phyloP scores from a whole-genome alignment of 2,329 filamentous ascomycete species.

The Lachnellula hyalina region DNA sequence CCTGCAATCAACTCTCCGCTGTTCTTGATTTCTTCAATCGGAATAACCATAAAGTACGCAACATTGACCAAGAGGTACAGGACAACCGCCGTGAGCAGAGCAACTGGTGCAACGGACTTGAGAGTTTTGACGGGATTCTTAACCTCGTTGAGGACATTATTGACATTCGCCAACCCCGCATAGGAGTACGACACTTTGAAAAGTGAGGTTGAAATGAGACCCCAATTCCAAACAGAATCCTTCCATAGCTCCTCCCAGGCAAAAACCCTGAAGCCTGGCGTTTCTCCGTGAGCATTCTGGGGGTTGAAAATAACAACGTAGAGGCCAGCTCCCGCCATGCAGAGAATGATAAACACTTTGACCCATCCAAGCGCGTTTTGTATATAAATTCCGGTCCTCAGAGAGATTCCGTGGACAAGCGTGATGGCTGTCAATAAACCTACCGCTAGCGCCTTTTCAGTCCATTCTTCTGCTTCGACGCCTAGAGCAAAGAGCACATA shows the following conservation, averaged over 20 bases:
- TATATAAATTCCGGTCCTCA: constrained; percentile 50
- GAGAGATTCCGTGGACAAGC: constrained; percentile 52
- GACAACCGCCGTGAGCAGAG: constrained; percentile 46
- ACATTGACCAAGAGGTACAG: constrained; percentile 54
- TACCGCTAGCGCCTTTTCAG: constrained; percentile 39
- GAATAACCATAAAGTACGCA: constrained; percentile 55
- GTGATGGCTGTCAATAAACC: constrained; percentile 52
- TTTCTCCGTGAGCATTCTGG: constrained; percentile 17
- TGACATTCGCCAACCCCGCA: constrained; percentile 48
- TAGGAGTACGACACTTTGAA: constrained; percentile 54
- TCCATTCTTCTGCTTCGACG: constrained; percentile 40
- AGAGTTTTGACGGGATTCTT: constrained; percentile 52
- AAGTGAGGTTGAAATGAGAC: constrained; percentile 50
- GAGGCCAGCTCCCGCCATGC: constrained; percentile 56
- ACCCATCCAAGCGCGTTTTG: constrained; percentile 60
- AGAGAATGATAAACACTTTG: constrained; percentile 54
- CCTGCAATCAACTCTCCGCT: constrained; percentile 52
- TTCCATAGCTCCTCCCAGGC: constrained; percentile 54
- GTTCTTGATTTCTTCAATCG: constrained; percentile 48
- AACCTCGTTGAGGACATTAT: constrained; percentile 53
- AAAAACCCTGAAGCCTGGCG: constrained; percentile 18
- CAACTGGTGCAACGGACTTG: constrained; percentile 50
- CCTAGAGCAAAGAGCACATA: constrained; percentile 43
- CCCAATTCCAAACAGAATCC: constrained; percentile 64
- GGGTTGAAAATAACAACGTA: constrained; percentile 48